A percentile compares a stretch with the other conserved stretches of the same genome.
These are phyloP conservation scores for Falciphora oryzae DNA, from an alignment of 2,329 filamentous ascomycete species.

Conservation along the genomic window DNA sequence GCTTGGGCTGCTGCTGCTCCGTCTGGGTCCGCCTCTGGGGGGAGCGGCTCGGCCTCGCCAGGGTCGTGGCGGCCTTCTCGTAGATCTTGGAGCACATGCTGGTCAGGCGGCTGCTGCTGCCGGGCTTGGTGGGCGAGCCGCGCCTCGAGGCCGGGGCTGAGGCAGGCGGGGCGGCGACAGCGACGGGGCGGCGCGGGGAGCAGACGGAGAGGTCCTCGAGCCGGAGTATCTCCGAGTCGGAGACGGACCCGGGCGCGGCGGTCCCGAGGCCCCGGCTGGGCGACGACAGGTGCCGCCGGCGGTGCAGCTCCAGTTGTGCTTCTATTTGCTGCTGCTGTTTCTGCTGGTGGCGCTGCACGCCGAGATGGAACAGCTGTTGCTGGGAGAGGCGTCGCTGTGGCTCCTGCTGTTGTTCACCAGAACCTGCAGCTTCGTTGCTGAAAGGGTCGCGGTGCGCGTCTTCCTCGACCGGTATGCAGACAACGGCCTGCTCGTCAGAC, in stretches of 20 bases:
- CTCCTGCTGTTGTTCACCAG: slow-evolving; percentile 2
- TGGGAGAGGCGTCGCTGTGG: slow-evolving; percentile 8
- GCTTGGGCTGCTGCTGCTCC: not conserved
- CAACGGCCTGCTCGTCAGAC: slow-evolving; percentile 2
- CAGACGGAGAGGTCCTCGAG: slow-evolving; percentile 27
- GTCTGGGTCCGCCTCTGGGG: slow-evolving; percentile 9
- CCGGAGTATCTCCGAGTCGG: slow-evolving; percentile 26
- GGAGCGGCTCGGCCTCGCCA: slow-evolving; percentile 11
- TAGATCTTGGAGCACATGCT: not conserved
- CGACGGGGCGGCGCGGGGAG: slow-evolving; percentile 18
- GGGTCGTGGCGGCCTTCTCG: slow-evolving; percentile 7
- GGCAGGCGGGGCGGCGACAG: not conserved
- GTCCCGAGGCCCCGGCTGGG: slow-evolving; percentile 10
- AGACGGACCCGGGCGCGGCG: slow-evolving; percentile 20
- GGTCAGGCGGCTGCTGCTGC: not conserved
- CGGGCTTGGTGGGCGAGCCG: slow-evolving; percentile 2
- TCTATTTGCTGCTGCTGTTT: not conserved
- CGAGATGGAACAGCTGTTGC: slow-evolving; percentile 6
- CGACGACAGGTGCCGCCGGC: not conserved
- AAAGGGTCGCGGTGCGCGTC: not conserved
- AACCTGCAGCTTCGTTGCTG: not conserved
- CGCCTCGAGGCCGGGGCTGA: slow-evolving; percentile 1
- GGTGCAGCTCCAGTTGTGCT: not conserved
- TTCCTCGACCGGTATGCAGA: not conserved
- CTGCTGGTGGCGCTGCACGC: not conserved